Base-by-base conservation (phyloP, 2,329 filamentous ascomycete genomes). In the Diaporthe australafricana region DNA sequence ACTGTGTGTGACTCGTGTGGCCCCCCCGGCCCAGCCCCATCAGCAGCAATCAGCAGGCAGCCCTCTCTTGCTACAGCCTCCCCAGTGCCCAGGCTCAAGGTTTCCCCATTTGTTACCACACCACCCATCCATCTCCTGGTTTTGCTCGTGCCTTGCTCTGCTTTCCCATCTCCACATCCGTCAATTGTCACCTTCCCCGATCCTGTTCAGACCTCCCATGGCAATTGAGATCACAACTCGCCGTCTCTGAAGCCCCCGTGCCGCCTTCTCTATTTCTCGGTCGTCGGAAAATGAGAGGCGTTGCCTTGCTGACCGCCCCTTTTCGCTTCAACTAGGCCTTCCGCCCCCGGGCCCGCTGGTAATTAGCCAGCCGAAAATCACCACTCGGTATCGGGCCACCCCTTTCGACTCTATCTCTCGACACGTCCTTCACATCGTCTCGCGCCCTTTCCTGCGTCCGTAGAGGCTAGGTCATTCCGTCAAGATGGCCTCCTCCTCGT, bases 401-500 rank as follows among this genome's bases (percentile, higher is more conserved):
- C 66, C 70, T 45, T 47, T 66, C 68, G 68, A 62, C 45, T 62
- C 52, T 40, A 47, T 65, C 45, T 47, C 40, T 38, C 50, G 42
- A 71, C 35, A 20, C 27, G 14, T 47, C 56, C 40, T 60, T 70
- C 56, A 42, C 16, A 70, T 66, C 55, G 65, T 48, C 70, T 20
- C 55, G 57, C 68, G 55, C 56, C 42, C 56, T 56, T 45, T 25
- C 38, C 30, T n/a, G 50, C 72, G 70, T 67, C 65, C 70, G 50
- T 52, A 50, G 45, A 60, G 68, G 71, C 48, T 50, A n/a, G 69
- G 50, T 63, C 38, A 32, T 48, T 40, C 48, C 22, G 48, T 66
- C 81, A 81, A 79, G 81, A 96, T 96, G 94, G 91, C 94, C 72
- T 95, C 94, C 75, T 94, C 93, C 73, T 96, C 94, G 75, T 98